These are phyloP conservation scores for Mortierella sp. DNA, from an alignment of 371 early-diverging fungal genomes.

Conservation along the genomic window DNA sequence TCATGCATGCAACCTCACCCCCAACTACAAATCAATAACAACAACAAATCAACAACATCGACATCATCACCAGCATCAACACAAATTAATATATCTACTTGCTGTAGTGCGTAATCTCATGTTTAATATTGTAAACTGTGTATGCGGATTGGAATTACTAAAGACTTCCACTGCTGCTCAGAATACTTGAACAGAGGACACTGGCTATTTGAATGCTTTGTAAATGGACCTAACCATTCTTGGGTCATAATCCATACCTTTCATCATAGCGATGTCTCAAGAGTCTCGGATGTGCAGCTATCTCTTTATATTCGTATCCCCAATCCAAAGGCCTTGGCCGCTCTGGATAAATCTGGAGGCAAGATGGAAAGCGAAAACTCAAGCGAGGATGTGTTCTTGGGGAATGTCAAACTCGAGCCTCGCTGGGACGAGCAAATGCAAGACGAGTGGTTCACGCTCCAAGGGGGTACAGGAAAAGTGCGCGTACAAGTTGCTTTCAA, in stretches of 20 bases:
- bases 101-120: too few relatives aligned
- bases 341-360: slow-evolving; percentile 35
- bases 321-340: slow-evolving; percentile 44
- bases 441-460: slow-evolving; percentile 71
- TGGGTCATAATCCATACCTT: not conserved
- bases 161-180: too few relatives aligned
- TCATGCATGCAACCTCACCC: slow-evolving; percentile 11
- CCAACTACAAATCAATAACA: not conserved
- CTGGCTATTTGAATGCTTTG: not conserved
- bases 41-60: not conserved
- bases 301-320: slow-evolving; percentile 88
- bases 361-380: slow-evolving; percentile 60
- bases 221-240: not conserved
- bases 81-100: not conserved
- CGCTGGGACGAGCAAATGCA: slow-evolving; percentile 70
- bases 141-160: too few relatives aligned
- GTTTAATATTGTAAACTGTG: too few relatives aligned
- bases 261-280: slow-evolving; percentile 86
- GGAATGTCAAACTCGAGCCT: slow-evolving; percentile 75
- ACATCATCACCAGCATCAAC: not conserved
- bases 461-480: slow-evolving; percentile 74
- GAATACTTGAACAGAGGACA: too few relatives aligned
- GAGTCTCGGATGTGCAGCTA: slow-evolving; percentile 85
- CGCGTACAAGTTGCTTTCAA: slow-evolving; percentile 80
- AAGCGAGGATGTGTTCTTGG: slow-evolving; percentile 75